Conservation (phyloP, 192 early-diverging fungal species). For the Powellomyces hirtus region DNA sequence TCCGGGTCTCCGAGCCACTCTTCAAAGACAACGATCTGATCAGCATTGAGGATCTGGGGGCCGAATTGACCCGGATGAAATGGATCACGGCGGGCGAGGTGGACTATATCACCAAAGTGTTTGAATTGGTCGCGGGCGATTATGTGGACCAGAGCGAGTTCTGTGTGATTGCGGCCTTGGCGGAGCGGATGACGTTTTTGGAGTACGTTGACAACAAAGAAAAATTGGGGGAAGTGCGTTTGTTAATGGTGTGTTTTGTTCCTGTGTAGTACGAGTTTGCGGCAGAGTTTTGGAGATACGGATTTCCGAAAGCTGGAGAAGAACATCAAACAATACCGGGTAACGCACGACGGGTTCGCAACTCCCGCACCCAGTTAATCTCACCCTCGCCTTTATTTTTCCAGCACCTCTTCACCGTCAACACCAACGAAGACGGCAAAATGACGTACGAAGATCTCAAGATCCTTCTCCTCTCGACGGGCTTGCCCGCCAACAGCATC, state of each 20-base stretch:
- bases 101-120: constrained; percentile 25
- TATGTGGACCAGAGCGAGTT: constrained; percentile 29
- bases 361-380: neutral
- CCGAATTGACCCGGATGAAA: constrained; percentile 3
- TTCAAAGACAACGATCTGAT: constrained; percentile 21
- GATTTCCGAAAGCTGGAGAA: constrained; percentile 31
- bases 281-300: constrained; percentile 24
- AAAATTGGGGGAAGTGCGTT: neutral
- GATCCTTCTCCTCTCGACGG: constrained; percentile 24
- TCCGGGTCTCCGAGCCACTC: constrained; percentile 10
- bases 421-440: constrained; percentile 20
- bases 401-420: constrained; percentile 18
- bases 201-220: constrained; percentile 19
- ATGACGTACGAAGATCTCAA: constrained; percentile 29
- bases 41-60: constrained; percentile 13
- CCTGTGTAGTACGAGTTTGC: constrained; percentile 12
- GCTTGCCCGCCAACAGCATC: neutral
- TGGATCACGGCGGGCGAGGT: constrained; percentile 15
- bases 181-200: constrained; percentile 27
- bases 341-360: neutral
- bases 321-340: constrained; percentile 28
- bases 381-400: neutral
- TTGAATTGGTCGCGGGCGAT: constrained; percentile 29
- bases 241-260: neutral
- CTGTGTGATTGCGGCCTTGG: constrained; percentile 26